Base-by-base conservation (phyloP, 805 yeast genomes). In the Zygoascus biomembranicola region DNA sequence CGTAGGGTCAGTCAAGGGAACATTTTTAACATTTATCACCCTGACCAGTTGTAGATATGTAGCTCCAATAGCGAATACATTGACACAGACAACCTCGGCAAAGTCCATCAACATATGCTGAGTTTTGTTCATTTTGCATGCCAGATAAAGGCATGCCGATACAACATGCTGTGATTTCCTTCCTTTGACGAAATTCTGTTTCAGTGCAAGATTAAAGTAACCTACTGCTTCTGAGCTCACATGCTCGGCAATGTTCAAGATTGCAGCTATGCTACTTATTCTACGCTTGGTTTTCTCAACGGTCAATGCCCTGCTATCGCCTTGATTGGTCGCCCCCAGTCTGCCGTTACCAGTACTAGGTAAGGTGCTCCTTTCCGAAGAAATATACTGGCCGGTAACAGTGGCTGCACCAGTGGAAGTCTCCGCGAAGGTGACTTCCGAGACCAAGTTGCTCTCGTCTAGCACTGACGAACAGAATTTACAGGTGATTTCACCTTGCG, bases 31-130 rank as follows among this genome's bases (percentile, higher is more conserved):
- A 61, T 85, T 86, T 56, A 92, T 75, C 8, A 83, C 81, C 65
- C 89, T 87, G n/a, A 92, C 95, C 81, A 94, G 80, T 66, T 90
- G 90, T 55, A 95, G 73, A 66, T 90, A 94, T 0, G 99, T 92
- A 0, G 99, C 95, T 45, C 99, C 99, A 50, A 94, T 84, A 2
- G 96, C 87, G 68, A 85, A 94, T 1, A 94, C 98, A 44, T 94
- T 86, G 11, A 90, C 89, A 66, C 87, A 96, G 44, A 95, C 73
- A 59, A 92, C 74, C 45, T 96, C 87, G 14, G 95, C 86, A 66
- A 94, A 94, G 71, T 94, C 99, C 62, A 94, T 90, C 61, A 94
- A 77, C 96, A 94, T 90, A 66, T 92, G 97, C 61, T 86, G 94
- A 0, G 98, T 90, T 66, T 81, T 79, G 63, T 85, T 92, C 66